Evolutionary conservation across 139 green algal species (phyloP), one percentile per base, ranked within the genome.

Genomic region (Micromonas commoda): DNA sequence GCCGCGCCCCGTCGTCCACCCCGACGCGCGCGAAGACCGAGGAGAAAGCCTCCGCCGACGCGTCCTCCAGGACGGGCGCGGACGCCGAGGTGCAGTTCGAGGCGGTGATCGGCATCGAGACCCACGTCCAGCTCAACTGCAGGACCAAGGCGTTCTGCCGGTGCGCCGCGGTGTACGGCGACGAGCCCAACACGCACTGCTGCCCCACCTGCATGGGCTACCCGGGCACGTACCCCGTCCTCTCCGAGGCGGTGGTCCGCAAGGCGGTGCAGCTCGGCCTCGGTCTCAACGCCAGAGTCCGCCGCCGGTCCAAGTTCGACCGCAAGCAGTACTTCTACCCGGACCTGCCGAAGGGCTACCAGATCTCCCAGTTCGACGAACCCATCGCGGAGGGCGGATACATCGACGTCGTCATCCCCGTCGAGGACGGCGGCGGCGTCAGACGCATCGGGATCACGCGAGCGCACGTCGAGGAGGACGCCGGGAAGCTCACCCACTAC

Each of bases 311-410:
- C 38, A 97, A 97, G 83, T 99, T 99, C 88, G 95, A 98, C 87
- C 87, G 95, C 73, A 99, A 99, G 86, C 94, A 99, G 83, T 99
- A 99, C 89, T 99, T 99, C 79, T 99, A 99, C 76, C 83, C 93
- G 26, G 95, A 99, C 85, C 82, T 99, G 67, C 94, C 94, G 19
- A 98, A 98, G 80, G 94, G 94, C 31, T 98, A 98, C 87, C 94
- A 97, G 81, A 97, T 97, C 68, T 89, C 85, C 33, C 95, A 99
- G 86, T 97, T 96, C 72, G 93, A 99, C 76, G 81, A 90, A 34
- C 95, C 95, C 0, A 70, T 89, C 38, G 81, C 32, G 3, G 35
- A 79, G 24, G 34, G 77, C n/a, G 90, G 92, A 1, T 81, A 79
- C 6, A 31, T 90, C 28, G 82, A 89, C 28, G 79, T 93, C 45